Evolutionary conservation across 805 yeast genomes (phyloP).

Genomic region (Candida maris): DNA sequence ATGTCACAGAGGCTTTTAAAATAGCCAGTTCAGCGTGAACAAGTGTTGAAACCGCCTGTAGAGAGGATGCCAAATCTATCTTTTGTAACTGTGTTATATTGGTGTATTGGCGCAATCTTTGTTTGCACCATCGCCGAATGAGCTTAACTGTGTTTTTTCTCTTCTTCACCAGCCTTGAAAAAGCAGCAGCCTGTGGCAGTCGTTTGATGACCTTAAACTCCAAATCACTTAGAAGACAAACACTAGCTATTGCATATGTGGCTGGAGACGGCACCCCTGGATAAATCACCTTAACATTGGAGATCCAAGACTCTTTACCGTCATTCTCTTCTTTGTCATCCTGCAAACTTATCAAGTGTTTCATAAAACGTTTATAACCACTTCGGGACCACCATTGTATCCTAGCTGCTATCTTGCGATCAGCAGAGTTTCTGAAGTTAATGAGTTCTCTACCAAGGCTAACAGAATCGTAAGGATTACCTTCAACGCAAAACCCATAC

Average conservation of each 20-base stretch:
- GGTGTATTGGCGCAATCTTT: conserved; percentile 3
- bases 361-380: conserved; percentile 18
- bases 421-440: conserved; percentile 14
- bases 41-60: no score
- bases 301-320: conserved; percentile 29
- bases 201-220: conserved; percentile 26
- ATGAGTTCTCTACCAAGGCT: conserved; percentile 49
- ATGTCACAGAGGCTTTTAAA: no score
- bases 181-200: conserved; percentile 5
- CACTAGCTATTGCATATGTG: conserved; percentile 40
- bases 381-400: conserved; percentile 26
- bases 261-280: conserved; percentile 44
- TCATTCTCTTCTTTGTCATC: conserved; percentile 24
- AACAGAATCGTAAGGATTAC: conserved; percentile 54
- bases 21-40: no score
- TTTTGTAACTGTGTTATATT: no score
- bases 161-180: conserved; percentile 2
- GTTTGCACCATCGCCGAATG: conserved; percentile 8
- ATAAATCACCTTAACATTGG: conserved; percentile 37
- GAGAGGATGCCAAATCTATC: no score
- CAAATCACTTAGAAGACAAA: conserved; percentile 30
- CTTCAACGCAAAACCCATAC: conserved; percentile 69
- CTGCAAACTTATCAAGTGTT: conserved; percentile 13
- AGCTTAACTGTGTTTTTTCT: conserved; percentile 2
- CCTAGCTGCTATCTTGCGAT: conserved; percentile 14